These are phyloP conservation scores for Pichia sp. DNA, from an alignment of 1,139 yeast genomes.

Conservation along the genomic window DNA sequence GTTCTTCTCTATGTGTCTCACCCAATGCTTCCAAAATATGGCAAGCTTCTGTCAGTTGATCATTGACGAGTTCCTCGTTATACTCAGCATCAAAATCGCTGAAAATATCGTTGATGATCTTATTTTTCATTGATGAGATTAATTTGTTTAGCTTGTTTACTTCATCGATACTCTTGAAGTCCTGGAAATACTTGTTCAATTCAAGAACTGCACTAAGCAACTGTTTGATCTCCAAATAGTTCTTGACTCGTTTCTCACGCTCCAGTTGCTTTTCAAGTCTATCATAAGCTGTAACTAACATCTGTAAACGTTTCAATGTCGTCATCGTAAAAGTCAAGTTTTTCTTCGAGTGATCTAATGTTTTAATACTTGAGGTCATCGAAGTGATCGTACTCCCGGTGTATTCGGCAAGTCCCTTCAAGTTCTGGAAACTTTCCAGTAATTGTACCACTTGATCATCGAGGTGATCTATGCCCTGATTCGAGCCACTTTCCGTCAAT, in stretches of 20 bases:
- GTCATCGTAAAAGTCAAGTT: constrained; percentile 83
- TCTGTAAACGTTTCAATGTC: constrained; percentile 76
- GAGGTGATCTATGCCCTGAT: constrained; percentile 25
- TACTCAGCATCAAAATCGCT: constrained; percentile 55
- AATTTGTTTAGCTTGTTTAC: constrained; percentile 62
- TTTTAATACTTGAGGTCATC: constrained; percentile 73
- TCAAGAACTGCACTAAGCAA: constrained; percentile 75
- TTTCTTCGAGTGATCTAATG: constrained; percentile 72
- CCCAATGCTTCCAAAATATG: constrained; percentile 64
- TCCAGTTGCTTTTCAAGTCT: constrained; percentile 46
- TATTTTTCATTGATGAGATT: constrained; percentile 57
- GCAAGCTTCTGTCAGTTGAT: constrained; percentile 55
- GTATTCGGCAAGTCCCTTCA: constrained; percentile 40
- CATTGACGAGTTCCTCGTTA: constrained; percentile 25
- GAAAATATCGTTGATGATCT: constrained; percentile 65
- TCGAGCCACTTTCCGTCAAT: constrained; percentile 9
- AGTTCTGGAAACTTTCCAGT: constrained; percentile 33
- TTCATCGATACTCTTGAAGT: constrained; percentile 78
- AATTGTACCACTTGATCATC: constrained; percentile 34
- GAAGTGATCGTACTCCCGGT: constrained; percentile 60
- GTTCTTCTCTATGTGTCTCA: constrained; percentile 48
- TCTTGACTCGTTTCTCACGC: constrained; percentile 28
- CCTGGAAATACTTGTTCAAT: constrained; percentile 66
- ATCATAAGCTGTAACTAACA: constrained; percentile 73
- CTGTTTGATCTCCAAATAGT: constrained; percentile 62